Percentiles rank a stretch among this genome's conserved stretches.
Evolutionary conservation across 2,329 filamentous ascomycete genomes (phyloP).

Genomic region (Trichoderma sp.): DNA sequence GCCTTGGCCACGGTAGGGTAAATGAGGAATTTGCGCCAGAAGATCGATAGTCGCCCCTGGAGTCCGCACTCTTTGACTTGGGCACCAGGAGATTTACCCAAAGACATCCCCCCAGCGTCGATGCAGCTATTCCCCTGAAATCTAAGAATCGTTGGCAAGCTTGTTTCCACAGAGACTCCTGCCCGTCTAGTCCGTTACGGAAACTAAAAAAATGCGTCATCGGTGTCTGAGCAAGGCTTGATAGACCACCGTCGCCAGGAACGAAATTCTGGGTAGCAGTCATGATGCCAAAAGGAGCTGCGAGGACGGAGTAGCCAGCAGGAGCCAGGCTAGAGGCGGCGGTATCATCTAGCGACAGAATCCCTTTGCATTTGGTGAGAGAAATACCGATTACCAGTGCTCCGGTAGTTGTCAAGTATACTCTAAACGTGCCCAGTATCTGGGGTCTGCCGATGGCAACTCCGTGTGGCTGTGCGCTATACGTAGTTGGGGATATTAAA

Average conservation of each 20-base stretch:
- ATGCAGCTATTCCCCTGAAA: constrained; percentile 50
- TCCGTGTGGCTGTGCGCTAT: constrained; percentile 28
- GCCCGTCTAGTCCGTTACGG: constrained; percentile 44
- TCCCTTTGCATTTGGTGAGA: constrained; percentile 50
- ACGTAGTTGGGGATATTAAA: constrained; percentile 43
- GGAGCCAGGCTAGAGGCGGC: constrained; percentile 43
- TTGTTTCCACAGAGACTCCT: constrained; percentile 50
- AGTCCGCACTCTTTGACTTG: constrained; percentile 47
- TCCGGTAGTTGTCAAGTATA: constrained; percentile 59
- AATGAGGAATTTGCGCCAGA: constrained; percentile 40
- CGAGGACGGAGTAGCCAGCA: constrained; percentile 50
- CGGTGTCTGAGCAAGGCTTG: constrained; percentile 52
- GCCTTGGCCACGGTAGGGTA: constrained; percentile 56
- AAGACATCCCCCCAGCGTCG: constrained; percentile 45
- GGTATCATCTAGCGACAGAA: constrained; percentile 50
- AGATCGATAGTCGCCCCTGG: constrained; percentile 44
- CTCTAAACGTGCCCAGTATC: constrained; percentile 53
- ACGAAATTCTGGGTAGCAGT: constrained; percentile 33
- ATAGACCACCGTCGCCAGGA: constrained; percentile 33
- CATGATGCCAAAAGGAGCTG: constrained; percentile 55
- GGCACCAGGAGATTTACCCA: constrained; percentile 57
- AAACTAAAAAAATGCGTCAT: constrained; percentile 53
- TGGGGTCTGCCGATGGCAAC: constrained; percentile 29
- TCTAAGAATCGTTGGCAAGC: constrained; percentile 55
- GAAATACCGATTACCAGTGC: constrained; percentile 53